Conservation (phyloP, 352 stramenopile genomes). For the Globisporangium heterothallicum region DNA sequence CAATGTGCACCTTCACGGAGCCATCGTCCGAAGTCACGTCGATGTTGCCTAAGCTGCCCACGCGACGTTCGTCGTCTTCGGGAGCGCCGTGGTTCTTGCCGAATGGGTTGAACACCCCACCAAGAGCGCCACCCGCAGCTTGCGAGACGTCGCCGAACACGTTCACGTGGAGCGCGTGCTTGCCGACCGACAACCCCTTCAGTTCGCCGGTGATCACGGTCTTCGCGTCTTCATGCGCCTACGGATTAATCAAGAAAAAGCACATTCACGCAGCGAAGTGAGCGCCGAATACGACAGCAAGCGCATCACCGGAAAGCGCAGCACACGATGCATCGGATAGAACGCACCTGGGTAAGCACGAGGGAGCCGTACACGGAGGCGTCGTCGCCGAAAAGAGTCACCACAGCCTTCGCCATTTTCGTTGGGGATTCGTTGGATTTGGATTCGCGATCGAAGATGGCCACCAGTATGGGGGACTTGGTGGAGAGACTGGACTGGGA, state of each 20-base stretch:
- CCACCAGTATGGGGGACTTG: background rate
- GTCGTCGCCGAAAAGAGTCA: constrained; percentile 84
- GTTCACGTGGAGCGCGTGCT: constrained; percentile 95
- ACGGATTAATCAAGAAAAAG: too few species aligned
- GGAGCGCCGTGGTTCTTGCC: constrained; percentile 96
- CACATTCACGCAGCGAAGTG: too few species aligned
- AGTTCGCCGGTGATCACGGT: constrained; percentile 81
- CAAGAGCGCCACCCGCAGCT: constrained; percentile 56
- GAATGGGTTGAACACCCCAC: constrained; percentile 97
- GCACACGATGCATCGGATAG: background rate
- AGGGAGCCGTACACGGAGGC: constrained; percentile 74
- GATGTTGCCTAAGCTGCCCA: constrained; percentile 93
- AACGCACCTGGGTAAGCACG: constrained; percentile 62
- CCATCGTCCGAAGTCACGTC: constrained; percentile 80
- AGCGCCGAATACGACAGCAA: background rate
- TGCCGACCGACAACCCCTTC: constrained; percentile 75
- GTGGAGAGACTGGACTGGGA: too few species aligned
- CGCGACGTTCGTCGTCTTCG: constrained; percentile 94
- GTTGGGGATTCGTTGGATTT: constrained; percentile 6
- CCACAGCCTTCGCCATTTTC: constrained; percentile 80
- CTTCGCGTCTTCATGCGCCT: constrained; percentile 85
- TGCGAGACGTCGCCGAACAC: constrained; percentile 94
- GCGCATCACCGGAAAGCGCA: background rate
- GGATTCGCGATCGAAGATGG: constrained; percentile 5
- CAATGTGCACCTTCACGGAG: constrained; percentile 87